Conservation (phyloP, 768 basidiomycete species). For the Cystobasidium ongulense region DNA sequence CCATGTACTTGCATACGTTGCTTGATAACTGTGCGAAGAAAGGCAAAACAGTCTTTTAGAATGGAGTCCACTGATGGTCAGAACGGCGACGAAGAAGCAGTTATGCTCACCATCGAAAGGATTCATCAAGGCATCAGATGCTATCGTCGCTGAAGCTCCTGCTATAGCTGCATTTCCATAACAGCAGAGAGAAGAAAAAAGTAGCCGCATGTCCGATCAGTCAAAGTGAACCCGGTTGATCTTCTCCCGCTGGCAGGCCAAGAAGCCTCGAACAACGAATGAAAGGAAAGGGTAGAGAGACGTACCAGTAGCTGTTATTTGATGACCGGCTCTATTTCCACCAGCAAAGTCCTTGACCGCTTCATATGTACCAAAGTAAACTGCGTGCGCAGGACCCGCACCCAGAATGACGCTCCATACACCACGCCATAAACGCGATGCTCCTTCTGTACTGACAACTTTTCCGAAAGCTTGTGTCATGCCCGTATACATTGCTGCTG, state of each 20-base stretch:
- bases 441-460: constrained; percentile 89
- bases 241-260: background rate
- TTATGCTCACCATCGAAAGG: constrained; percentile 82
- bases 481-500: constrained; percentile 75
- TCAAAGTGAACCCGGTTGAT: background rate
- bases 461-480: constrained; percentile 83
- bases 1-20: constrained; percentile 98
- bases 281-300: background rate
- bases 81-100: too few species aligned
- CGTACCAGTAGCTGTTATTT: constrained; percentile 82
- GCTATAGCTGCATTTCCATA: constrained; percentile 61
- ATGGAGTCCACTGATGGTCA: background rate
- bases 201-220: constrained; percentile 9
- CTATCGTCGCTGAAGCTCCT: constrained; percentile 87
- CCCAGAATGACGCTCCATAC: constrained; percentile 92
- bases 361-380: constrained; percentile 94
- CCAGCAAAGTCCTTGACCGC: constrained; percentile 86
- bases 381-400: constrained; percentile 94
- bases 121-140: constrained; percentile 96
- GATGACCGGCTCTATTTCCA: constrained; percentile 66
- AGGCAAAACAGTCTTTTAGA: background rate
- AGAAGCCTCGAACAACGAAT: too few species aligned
- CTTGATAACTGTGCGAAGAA: constrained; percentile 68
- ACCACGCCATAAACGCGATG: constrained; percentile 85
- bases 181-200: background rate